Percentiles rank a stretch among this genome's conserved stretches.
phyloP scores from a whole-genome alignment of 257 asterid species.

The Capsicum pubescens region DNA sequence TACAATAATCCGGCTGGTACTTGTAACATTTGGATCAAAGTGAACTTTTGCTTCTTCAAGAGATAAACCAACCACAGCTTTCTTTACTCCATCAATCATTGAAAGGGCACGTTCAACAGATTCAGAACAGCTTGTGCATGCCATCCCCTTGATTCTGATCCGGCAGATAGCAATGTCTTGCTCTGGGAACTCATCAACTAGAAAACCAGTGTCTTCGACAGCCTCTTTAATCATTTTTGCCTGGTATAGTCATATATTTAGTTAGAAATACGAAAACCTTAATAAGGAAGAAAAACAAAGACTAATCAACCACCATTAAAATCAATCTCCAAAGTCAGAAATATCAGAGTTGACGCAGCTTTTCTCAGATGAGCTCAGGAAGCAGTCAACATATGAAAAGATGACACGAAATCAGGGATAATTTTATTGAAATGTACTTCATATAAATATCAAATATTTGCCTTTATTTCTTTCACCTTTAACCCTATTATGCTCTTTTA shows the following conservation, averaged over 20 bases:
- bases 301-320: not conserved
- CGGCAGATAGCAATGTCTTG: constrained; percentile 88
- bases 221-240: constrained; percentile 80
- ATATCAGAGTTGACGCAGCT: not conserved
- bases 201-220: constrained; percentile 92
- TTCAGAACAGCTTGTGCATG: constrained; percentile 99
- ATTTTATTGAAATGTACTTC: not conserved
- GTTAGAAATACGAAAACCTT: not conserved
- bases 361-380: not conserved
- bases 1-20: constrained; percentile 57
- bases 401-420: not conserved
- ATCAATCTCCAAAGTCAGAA: not conserved
- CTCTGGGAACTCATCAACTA: constrained; percentile 87
- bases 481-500: not conserved
- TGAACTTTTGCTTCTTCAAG: constrained; percentile 98
- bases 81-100: constrained; percentile 86
- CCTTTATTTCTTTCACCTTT: not conserved
- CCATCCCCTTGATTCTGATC: constrained; percentile 91
- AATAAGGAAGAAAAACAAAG: constrained; percentile 26
- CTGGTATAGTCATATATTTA: constrained; percentile 43
- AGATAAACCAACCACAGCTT: constrained; percentile 96
- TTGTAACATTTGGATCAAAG: constrained; percentile 82
- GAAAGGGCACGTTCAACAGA: constrained; percentile 85
- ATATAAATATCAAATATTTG: not conserved
- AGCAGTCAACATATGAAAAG: not conserved